Percentiles rank a stretch among this genome's conserved stretches.
These are phyloP conservation scores for Penicillium manginii DNA, from an alignment of 495 filamentous ascomycete species.

Conservation along the genomic window DNA sequence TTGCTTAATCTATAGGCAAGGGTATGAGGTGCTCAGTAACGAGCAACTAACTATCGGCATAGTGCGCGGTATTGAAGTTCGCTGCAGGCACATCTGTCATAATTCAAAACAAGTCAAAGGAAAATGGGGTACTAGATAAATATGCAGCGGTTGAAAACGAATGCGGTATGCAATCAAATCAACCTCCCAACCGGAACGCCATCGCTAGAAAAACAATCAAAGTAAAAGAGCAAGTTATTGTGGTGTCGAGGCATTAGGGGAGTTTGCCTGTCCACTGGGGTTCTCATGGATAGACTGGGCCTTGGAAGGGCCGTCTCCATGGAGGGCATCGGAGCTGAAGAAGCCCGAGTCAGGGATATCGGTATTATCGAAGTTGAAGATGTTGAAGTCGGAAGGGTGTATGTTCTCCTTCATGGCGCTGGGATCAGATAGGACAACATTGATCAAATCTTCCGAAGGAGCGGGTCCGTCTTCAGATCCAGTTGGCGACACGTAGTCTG, in stretches of 20 bases:
- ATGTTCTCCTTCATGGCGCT: slow-evolving; percentile 34
- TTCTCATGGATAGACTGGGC: slow-evolving; percentile 23
- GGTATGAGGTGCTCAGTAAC: neutral
- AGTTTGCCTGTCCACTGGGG: slow-evolving; percentile 19
- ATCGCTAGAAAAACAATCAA: slow-evolving; percentile 36
- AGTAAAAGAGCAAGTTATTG: slow-evolving; percentile 13
- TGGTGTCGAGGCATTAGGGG: slow-evolving; percentile 18
- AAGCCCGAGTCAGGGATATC: slow-evolving; percentile 44
- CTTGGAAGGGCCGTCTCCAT: slow-evolving; percentile 31
- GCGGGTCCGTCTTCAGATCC: slow-evolving; percentile 31
- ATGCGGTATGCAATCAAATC: slow-evolving; percentile 13
- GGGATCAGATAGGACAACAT: slow-evolving; percentile 45
- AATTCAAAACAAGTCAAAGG: slow-evolving; percentile 12
- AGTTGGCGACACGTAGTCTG: slow-evolving; percentile 39
- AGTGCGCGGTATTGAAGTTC: slow-evolving; percentile 8
- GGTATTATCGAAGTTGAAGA: slow-evolving; percentile 35
- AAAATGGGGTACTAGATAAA: slow-evolving; percentile 11
- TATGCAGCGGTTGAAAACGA: slow-evolving; percentile 3
- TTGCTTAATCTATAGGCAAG: neutral
- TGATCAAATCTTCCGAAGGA: slow-evolving; percentile 42
- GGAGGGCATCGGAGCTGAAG: slow-evolving; percentile 44
- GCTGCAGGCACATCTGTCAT: slow-evolving; percentile 20
- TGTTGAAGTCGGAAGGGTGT: slow-evolving; percentile 30
- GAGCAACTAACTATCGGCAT: neutral
- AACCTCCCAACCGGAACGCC: slow-evolving; percentile 38